Base-by-base conservation (phyloP, 225 moss, liverwort and hornwort species). In the Climacium dendroides region DNA sequence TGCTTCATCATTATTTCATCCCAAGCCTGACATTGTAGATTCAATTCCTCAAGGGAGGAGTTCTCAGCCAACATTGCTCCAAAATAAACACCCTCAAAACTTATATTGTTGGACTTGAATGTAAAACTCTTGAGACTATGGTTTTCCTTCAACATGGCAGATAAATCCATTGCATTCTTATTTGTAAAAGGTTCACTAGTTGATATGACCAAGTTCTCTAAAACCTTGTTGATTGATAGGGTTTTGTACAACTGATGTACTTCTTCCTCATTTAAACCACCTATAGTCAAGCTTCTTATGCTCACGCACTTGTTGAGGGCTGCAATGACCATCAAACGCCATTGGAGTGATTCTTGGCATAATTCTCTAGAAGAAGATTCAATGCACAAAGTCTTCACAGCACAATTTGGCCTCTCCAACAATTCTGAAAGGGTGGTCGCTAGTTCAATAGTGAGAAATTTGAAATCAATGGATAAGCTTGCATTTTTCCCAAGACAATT, bases 11-110 rank as follows among this genome's bases (percentile, higher is more conserved):
- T 10, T 16, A 26, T 17, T 2, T n/a, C n/a, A 1, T 17, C 5
- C 6, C 1, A 71, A 15, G 0, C 0, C 9, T 0, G 0, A 16
- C 3, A 22, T 24, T 5, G 0, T 4, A 55, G 7, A 24, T 2
- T 4, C 39, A 57, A 8, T 24, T 37, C 5, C 3, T 58, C 10
- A 57, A 39, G 58, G 39, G 8, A 39, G 5, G 28, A 39, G 7
- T 39, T 78, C 58, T 37, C 13, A 28, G 39, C 28, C 41, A 79
- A 29, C 29, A 79, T 58, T 28, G 3, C 41, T 19, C 39, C 58
- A 0, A 57, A 78, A 34, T 7, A 25, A 39, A 1, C 3, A 3
- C 55, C 39, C 7, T n/a, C 0, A 12, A 3, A 0, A 39, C 7
- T 18, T 57, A 18, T 12, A 2, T 2, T 0, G 0, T 0, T 0